These are phyloP conservation scores for Trypanosoma vivax DNA, from an alignment of 208 protist species.

Conservation along the genomic window DNA sequence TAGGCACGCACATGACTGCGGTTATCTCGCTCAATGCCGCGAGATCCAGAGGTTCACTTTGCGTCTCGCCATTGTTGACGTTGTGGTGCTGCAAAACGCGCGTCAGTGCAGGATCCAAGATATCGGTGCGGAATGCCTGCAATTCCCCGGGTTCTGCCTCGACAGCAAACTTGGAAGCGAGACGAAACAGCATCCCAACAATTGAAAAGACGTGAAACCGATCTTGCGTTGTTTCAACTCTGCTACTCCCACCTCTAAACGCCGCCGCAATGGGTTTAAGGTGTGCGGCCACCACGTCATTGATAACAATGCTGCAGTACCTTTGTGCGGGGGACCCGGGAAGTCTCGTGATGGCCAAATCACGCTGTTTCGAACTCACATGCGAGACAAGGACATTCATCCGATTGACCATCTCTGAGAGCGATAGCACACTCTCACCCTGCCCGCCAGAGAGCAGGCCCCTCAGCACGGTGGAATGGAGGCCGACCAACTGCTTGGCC, in stretches of 20 bases:
- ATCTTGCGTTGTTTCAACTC: slow-evolving; percentile 18
- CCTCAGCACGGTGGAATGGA: slow-evolving; percentile 48
- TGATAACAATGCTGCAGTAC: slow-evolving; percentile 30
- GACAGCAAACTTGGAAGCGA: slow-evolving; percentile 42
- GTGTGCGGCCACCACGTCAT: slow-evolving; percentile 58
- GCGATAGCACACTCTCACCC: neutral
- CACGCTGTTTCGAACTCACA: slow-evolving; percentile 24
- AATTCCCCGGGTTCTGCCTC: slow-evolving; percentile 52
- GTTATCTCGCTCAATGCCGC: slow-evolving; percentile 56
- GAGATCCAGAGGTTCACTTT: slow-evolving; percentile 34
- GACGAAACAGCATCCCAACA: slow-evolving; percentile 55
- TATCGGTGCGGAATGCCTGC: slow-evolving; percentile 45
- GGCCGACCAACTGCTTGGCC: slow-evolving; percentile 39
- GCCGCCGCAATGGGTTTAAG: slow-evolving; percentile 31
- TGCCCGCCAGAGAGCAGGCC: slow-evolving; percentile 2
- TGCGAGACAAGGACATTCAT: slow-evolving; percentile 41
- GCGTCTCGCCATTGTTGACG: neutral
- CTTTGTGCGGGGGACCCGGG: slow-evolving; percentile 35
- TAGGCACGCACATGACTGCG: slow-evolving; percentile 56
- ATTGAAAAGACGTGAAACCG: slow-evolving; percentile 43
- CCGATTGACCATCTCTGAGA: slow-evolving; percentile 35
- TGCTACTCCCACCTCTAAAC: neutral
- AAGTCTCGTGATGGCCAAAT: slow-evolving; percentile 26
- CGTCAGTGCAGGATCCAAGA: slow-evolving; percentile 54
- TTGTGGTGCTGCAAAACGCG: slow-evolving; percentile 22